phyloP scores from a whole-genome alignment of 176 grass and related monocot species.

The Oryza glaberrima region DNA sequence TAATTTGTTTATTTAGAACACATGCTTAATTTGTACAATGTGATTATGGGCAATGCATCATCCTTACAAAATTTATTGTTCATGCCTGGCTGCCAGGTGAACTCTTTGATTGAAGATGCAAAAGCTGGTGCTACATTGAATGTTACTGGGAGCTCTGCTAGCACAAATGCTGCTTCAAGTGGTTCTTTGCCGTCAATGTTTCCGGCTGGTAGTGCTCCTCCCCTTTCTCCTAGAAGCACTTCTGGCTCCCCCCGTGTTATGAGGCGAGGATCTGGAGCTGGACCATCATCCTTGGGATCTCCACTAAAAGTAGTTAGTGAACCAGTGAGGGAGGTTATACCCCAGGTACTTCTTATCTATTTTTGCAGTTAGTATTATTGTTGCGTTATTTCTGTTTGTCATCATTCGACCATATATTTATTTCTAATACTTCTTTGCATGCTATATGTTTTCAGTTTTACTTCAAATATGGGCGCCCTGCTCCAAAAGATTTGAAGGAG shows the following conservation, averaged over 20 bases:
- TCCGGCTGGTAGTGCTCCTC: conserved; percentile 89
- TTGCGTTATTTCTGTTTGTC: conserved; percentile 25
- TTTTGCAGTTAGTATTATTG: conserved; percentile 16
- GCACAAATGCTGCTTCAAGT: conserved; percentile 56
- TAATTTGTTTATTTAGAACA: background rate
- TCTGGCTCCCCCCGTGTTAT: conserved; percentile 87
- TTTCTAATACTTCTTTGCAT: conserved; percentile 42
- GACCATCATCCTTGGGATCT: conserved; percentile 84
- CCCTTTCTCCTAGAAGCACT: conserved; percentile 92
- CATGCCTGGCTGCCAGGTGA: conserved; percentile 56
- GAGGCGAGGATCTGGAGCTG: conserved; percentile 67
- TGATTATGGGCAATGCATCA: conserved; percentile 16
- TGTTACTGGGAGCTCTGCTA: conserved; percentile 58
- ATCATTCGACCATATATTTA: background rate
- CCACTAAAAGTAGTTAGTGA: conserved; percentile 97
- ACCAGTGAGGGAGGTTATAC: conserved; percentile 92
- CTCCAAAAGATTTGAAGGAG: conserved; percentile 83
- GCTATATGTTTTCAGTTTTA: conserved; percentile 71
- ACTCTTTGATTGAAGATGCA: conserved; percentile 91
- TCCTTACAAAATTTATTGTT: conserved; percentile 39
- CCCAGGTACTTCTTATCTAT: conserved; percentile 63
- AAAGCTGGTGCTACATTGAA: conserved; percentile 67
- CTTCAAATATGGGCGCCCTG: conserved; percentile 89
- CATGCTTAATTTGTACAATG: background rate
- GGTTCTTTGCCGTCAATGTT: conserved; percentile 93